A percentile compares a stretch with the other conserved stretches of the same genome.
These are phyloP conservation scores for Trichoderma afroharzianum DNA, from an alignment of 2,329 filamentous ascomycete genomes.

Conservation along the genomic window DNA sequence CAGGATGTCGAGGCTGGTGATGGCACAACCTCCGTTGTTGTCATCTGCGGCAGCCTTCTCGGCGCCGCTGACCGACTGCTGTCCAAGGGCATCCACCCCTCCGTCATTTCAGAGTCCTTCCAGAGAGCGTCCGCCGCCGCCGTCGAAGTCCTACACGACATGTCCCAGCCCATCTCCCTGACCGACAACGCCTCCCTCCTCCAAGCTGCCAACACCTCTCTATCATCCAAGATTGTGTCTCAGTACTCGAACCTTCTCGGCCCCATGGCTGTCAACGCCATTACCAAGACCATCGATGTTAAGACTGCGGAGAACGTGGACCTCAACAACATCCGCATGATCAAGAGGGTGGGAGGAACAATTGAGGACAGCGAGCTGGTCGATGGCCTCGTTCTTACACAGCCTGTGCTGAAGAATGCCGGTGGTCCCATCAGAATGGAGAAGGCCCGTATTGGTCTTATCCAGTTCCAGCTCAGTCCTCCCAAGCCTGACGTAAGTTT, in stretches of 20 bases:
- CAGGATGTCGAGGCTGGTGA: conserved; percentile 98
- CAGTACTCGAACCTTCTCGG: conserved; percentile 93
- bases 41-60: conserved; percentile 92
- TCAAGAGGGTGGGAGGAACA: conserved; percentile 97
- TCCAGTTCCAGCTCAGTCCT: conserved; percentile 97
- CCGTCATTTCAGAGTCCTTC: conserved; percentile 95
- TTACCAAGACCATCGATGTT: conserved; percentile 91
- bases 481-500: conserved; percentile 88
- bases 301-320: conserved; percentile 97
- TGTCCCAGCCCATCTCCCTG: conserved; percentile 91
- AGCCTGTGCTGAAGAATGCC: conserved; percentile 89
- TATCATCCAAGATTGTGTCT: conserved; percentile 97
- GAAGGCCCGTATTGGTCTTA: conserved; percentile 94
- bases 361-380: conserved; percentile 98
- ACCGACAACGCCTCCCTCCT: conserved; percentile 85
- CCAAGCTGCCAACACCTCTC: conserved; percentile 93
- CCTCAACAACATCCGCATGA: conserved; percentile 89
- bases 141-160: conserved; percentile 85
- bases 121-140: conserved; percentile 88
- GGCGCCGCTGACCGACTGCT: conserved; percentile 90
- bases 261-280: conserved; percentile 97
- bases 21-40: conserved; percentile 95
- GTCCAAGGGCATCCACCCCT: conserved; percentile 92
- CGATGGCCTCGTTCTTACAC: conserved; percentile 87
- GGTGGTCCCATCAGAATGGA: conserved; percentile 90